Conservation (phyloP, 1,284 basidiomycete genomes). For the Cutaneotrichosporon sp. region DNA sequence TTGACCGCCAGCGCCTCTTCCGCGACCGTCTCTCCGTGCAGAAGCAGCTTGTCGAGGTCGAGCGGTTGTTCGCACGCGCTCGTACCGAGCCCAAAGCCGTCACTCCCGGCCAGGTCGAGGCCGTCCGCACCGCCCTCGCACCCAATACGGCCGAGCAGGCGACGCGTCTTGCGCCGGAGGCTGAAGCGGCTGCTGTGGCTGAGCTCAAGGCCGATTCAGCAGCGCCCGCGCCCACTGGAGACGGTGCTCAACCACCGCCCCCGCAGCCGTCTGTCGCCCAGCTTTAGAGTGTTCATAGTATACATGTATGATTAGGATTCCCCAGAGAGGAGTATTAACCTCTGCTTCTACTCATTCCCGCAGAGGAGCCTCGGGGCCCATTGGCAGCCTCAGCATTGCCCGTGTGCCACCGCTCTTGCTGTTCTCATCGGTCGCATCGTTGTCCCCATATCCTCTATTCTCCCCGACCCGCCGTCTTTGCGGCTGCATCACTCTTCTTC, state of each 20-base stretch:
- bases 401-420: no score
- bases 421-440: no score
- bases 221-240: background rate
- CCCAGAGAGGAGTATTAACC: background rate
- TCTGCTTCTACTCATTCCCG: background rate
- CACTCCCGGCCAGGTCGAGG: constrained; percentile 13
- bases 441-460: background rate
- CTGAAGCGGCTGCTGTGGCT: constrained; percentile 17
- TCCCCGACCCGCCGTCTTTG: background rate
- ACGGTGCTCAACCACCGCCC: background rate
- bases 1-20: constrained; percentile 49
- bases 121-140: constrained; percentile 15
- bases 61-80: constrained; percentile 42
- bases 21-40: constrained; percentile 46
- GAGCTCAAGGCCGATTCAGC: constrained; percentile 5
- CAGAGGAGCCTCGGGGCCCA: no score
- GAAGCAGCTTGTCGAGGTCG: constrained; percentile 43
- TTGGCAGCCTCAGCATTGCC: no score
- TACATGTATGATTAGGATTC: constrained; percentile 14
- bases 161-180: constrained; percentile 7
- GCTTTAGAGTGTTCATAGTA: constrained; percentile 16
- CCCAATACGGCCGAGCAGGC: constrained; percentile 24
- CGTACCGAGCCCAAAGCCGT: constrained; percentile 25
- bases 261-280: constrained; percentile 16
- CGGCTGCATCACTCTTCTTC: constrained; percentile 26